Conservation (phyloP, 2,329 filamentous ascomycete species). For the Neofusicoccum kwambonambiense region DNA sequence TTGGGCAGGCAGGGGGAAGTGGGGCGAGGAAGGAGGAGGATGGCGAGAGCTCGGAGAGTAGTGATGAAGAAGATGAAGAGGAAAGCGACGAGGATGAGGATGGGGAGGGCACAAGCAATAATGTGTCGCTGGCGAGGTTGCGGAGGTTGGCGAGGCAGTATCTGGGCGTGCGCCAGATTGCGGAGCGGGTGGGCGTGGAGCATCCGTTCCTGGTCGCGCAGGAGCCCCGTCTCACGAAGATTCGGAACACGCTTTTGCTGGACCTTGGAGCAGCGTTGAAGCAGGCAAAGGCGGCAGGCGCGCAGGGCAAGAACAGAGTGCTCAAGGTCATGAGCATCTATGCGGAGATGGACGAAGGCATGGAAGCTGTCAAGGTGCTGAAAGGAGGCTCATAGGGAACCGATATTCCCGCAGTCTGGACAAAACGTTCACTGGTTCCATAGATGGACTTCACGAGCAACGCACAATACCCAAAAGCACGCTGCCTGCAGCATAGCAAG, state of each 20-base stretch:
- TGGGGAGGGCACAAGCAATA: conserved; percentile 27
- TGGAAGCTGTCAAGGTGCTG: conserved; percentile 56
- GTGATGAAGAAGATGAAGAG: conserved; percentile 31
- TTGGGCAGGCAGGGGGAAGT: conserved; percentile 46
- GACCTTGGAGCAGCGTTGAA: conserved; percentile 64
- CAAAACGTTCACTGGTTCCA: too few species aligned
- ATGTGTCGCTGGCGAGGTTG: conserved; percentile 44
- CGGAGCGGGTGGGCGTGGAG: conserved; percentile 50
- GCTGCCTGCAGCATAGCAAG: not conserved
- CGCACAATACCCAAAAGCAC: not conserved
- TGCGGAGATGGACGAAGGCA: conserved; percentile 59
- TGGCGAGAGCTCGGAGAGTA: conserved; percentile 26
- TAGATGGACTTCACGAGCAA: not conserved
- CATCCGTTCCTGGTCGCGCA: conserved; percentile 66
- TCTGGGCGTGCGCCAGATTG: conserved; percentile 53
- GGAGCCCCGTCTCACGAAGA: conserved; percentile 54
- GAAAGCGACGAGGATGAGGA: conserved; percentile 37
- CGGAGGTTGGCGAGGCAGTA: conserved; percentile 59
- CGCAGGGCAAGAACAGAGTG: conserved; percentile 42
- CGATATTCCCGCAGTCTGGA: not conserved
- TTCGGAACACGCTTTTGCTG: conserved; percentile 62
- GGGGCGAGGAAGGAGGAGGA: conserved; percentile 21
- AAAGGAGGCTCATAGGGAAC: conserved; percentile 30
- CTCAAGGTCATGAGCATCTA: conserved; percentile 61
- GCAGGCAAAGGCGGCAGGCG: conserved; percentile 49